These are phyloP conservation scores for Pythium myriotylum DNA, from an alignment of 352 stramenopile species.

Conservation along the genomic window DNA sequence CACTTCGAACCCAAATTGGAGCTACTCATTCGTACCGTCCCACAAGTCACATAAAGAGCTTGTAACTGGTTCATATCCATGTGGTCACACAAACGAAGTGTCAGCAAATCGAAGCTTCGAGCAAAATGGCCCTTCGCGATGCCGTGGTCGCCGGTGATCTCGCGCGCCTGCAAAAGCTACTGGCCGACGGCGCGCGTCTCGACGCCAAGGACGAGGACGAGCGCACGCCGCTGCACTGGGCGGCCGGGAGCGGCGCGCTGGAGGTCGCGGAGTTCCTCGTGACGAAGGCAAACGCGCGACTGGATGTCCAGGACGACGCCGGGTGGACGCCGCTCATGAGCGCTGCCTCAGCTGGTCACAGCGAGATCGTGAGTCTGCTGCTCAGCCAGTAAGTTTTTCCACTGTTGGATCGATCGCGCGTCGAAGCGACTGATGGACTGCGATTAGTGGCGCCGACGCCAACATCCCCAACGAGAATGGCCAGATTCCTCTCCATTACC, in stretches of 20 bases:
- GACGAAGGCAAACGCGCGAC: constrained; percentile 30
- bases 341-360: constrained; percentile 62
- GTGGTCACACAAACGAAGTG: background rate
- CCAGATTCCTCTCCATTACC: constrained; percentile 76
- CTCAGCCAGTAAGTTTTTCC: constrained; percentile 52
- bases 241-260: constrained; percentile 41
- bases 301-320: constrained; percentile 73
- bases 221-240: constrained; percentile 75
- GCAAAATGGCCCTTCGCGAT: constrained; percentile 19
- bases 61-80: background rate
- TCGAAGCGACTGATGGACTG: background rate
- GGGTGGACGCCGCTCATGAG: constrained; percentile 83
- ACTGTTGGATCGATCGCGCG: background rate
- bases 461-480: constrained; percentile 75
- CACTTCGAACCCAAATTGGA: background rate
- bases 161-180: constrained; percentile 34
- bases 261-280: constrained; percentile 69
- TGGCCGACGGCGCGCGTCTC: constrained; percentile 33
- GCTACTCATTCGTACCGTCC: constrained; percentile 16
- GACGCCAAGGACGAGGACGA: constrained; percentile 72
- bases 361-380: constrained; percentile 52
- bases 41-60: constrained; percentile 21
- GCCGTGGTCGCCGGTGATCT: constrained; percentile 13
- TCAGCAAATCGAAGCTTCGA: background rate
- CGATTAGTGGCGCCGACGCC: constrained; percentile 53